Evolutionary conservation across 2,329 filamentous ascomycete genomes (phyloP), one percentile per base, ranked within the genome.

Genomic region (Chrysosporium queenslandicum): DNA sequence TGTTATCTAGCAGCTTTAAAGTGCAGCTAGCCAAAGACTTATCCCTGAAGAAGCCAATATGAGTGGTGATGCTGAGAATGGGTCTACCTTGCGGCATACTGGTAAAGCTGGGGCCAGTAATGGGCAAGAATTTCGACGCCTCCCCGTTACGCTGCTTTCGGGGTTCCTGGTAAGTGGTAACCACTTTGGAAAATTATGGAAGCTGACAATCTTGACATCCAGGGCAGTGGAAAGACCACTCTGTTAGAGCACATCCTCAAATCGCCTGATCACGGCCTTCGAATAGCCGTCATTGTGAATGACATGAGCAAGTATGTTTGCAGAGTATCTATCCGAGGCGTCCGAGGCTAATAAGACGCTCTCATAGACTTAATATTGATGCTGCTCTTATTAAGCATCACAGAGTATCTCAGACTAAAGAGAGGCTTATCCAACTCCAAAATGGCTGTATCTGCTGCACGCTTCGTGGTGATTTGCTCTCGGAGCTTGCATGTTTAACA

Each of bases 401-500:
- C 37, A 32, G 32, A 21, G 47, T 83, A 32, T 77, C 76, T 2
- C 75, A 78, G 57, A 78, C 77, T 0, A 70, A 82, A 36, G 80
- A 85, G 57, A 82, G 84, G 56, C 73, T 86, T 29, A 79, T 86
- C 14, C 77, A 81, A 8, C 74, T 86, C 51, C 81, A 86, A 60
- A 86, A 86, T 56, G 82, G 84, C 8, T 87, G 85, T 58, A 88
- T 88, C 60, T 88, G 84, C 71, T 88, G 85, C 59, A 87, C 83
- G 0, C 72, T 87, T 0, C 79, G 85, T 2, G 83, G 83, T 0
- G 84, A 87, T 52, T 67, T 87, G 1, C 74, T 88, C 0, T 79
- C 84, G 54, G 84, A 87, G 62, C 75, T 87, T 0, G 82, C 83
- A 21, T 37, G 47, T 14, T 16, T 50, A 2, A 18, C 47, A 18